Conservation (phyloP, 176 grass and related monocot species). For the Phoenix dactylifera region DNA sequence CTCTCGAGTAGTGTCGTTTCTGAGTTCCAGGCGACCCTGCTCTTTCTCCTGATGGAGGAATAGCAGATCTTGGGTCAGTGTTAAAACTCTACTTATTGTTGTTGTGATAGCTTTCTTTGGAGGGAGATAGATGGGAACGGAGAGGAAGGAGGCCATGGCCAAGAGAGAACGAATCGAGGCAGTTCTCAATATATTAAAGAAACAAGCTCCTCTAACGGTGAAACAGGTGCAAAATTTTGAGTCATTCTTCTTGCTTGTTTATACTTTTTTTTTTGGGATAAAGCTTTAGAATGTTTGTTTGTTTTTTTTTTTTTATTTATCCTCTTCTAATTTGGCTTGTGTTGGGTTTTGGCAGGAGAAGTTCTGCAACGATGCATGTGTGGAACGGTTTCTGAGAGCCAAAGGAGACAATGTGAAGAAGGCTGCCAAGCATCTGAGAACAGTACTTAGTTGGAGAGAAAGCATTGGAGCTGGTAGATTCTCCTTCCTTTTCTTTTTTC, state of each 20-base stretch:
- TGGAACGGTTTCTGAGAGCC: constrained; percentile 62
- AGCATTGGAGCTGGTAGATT: constrained; percentile 57
- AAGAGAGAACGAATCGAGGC: constrained; percentile 65
- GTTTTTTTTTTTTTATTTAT: neutral
- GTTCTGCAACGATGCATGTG: constrained; percentile 90
- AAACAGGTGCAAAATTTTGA: constrained; percentile 46
- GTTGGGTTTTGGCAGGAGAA: constrained; percentile 41
- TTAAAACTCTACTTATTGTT: neutral
- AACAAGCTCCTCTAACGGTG: constrained; percentile 69
- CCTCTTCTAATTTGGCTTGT: too few species aligned
- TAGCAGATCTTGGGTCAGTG: too few species aligned
- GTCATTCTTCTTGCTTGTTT: neutral
- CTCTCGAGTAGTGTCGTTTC: neutral
- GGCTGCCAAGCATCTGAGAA: constrained; percentile 73
- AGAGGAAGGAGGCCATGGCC: constrained; percentile 55
- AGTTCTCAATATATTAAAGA: constrained; percentile 64
- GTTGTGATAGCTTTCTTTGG: neutral
- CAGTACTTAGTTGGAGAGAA: constrained; percentile 86
- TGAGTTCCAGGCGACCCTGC: neutral
- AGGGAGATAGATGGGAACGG: constrained; percentile 40
- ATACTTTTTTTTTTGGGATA: neutral
- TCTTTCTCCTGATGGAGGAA: too few species aligned
- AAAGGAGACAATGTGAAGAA: constrained; percentile 79
- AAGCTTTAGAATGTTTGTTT: neutral
- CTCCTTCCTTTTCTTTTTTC: constrained; percentile 13